Evolutionary conservation across 345 rosid genomes (phyloP), one percentile per base, ranked within the genome.

Genomic region (Citrus cavaleriei): DNA sequence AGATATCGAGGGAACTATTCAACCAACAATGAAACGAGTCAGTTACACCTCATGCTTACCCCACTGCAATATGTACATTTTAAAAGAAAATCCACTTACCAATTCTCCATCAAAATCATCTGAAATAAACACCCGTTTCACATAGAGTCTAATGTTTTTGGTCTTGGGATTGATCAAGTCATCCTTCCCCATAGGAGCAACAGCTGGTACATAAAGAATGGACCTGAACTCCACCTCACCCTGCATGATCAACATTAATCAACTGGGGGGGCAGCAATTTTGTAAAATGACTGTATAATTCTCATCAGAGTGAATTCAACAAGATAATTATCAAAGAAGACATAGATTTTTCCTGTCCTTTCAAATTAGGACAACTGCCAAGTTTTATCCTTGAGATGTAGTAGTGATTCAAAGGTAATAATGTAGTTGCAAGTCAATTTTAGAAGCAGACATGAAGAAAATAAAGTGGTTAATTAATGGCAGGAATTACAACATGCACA

Each of bases 211-310:
- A 73, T 91, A 96, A 12, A 96, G 94, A 77, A 96, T 86, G 65
- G 99, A 96, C 81, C 99, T 91, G 75, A 96, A 96, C 88, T 96
- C 99, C 42, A 94, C 99, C 85, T 96, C 99, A 80, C 99, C 99
- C 99, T 94, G 86, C 79, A 76, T 76, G 55, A 74, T 58, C 79
- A 79, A 74, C 63, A 69, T 62, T 68, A 58, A 73, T 67, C 78
- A 67, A 49, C 42, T 74, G 30, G 72, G 69, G 16, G 73, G 72
- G 2, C 34, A 60, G 7, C 1, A 37, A 27, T 73, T 60, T 24
- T 24, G 8, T 57, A 22, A 24, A 42, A 1, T 28, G 28, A 13
- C 46, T 24, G 2, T 12, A 21, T 9, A 32, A 40, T 38, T 25
- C 42, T 63, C 24, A 38, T 18, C 21, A 12, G n/a, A 37, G 77